Percentiles rank a stretch among this genome's conserved stretches.
phyloP scores from a whole-genome alignment of 805 yeast species.

The Candida glaebosa region DNA sequence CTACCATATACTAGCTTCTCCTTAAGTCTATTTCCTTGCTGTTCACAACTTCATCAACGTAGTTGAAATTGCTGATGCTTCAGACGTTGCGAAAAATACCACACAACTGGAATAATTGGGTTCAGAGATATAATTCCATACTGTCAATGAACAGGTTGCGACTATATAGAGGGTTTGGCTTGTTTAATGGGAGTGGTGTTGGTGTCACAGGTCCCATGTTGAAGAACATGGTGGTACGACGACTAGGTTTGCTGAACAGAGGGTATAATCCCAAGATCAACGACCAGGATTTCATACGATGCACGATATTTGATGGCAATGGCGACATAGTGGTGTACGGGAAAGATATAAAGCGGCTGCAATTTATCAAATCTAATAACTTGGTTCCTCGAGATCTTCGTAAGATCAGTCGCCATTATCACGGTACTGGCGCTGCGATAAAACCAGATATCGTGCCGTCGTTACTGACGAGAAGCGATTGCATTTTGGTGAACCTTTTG shows the following conservation, averaged over 20 bases:
- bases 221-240: not conserved
- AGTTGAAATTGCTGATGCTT: too few species aligned
- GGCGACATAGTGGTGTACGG: slow-evolving; percentile 46
- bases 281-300: slow-evolving; percentile 38
- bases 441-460: slow-evolving; percentile 55
- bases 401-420: slow-evolving; percentile 38
- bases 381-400: slow-evolving; percentile 58
- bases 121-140: too few species aligned
- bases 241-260: slow-evolving; percentile 1
- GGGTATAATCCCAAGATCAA: not conserved
- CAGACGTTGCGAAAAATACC: too few species aligned
- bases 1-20: not conserved
- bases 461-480: slow-evolving; percentile 43
- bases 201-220: too few species aligned
- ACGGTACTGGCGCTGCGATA: slow-evolving; percentile 15
- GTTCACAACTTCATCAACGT: not conserved
- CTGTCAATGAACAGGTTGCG: not conserved
- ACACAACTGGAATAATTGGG: too few species aligned
- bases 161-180: not conserved
- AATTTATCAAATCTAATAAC: slow-evolving; percentile 43
- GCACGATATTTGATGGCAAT: slow-evolving; percentile 45
- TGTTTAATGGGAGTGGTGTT: not conserved
- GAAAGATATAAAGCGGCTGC: slow-evolving; percentile 40
- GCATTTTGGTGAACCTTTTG: slow-evolving; percentile 46
- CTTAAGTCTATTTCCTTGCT: not conserved